These are phyloP conservation scores for Suhomyces atakaporum DNA, from an alignment of 1,139 yeast genomes.

Conservation along the genomic window DNA sequence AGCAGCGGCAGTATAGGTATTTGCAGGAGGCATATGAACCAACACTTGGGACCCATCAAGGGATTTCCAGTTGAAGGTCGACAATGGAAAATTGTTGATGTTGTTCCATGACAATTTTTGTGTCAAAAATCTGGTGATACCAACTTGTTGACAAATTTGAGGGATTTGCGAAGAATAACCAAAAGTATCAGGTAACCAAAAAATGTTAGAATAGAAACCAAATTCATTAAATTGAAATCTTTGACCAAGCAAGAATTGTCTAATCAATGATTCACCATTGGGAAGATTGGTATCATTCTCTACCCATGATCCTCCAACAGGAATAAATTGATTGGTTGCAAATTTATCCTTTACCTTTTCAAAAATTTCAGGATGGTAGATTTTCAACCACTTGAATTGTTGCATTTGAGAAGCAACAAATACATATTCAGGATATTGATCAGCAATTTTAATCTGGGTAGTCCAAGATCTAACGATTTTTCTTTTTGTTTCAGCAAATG, in stretches of 20 bases:
- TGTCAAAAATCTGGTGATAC: conserved; percentile 81
- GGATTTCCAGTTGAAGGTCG: conserved; percentile 94
- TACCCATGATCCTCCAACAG: conserved; percentile 97
- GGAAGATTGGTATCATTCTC: conserved; percentile 97
- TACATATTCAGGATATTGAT: conserved; percentile 86
- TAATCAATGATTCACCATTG: conserved; percentile 81
- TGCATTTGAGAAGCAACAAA: conserved; percentile 97
- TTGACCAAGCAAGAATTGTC: conserved; percentile 91
- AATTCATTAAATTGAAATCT: conserved; percentile 77
- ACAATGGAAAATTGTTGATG: conserved; percentile 83
- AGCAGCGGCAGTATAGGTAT: conserved; percentile 92
- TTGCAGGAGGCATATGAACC: conserved; percentile 97
- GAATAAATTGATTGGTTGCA: conserved; percentile 73
- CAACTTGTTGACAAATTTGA: conserved; percentile 83
- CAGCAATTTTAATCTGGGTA: conserved; percentile 81
- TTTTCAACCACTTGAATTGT: conserved; percentile 87
- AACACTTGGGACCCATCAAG: conserved; percentile 90
- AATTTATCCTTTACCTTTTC: conserved; percentile 64
- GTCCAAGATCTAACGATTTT: conserved; percentile 96
- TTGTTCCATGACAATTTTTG: conserved; percentile 97
- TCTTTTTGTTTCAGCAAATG: conserved; percentile 91
- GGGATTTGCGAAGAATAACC: conserved; percentile 96
- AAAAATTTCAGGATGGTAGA: conserved; percentile 82
- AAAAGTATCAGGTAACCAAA: conserved; percentile 97
- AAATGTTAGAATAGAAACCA: conserved; percentile 71